phyloP scores from a whole-genome alignment of 345 rosid species.

The Psidium friedrichsthalianum region DNA sequence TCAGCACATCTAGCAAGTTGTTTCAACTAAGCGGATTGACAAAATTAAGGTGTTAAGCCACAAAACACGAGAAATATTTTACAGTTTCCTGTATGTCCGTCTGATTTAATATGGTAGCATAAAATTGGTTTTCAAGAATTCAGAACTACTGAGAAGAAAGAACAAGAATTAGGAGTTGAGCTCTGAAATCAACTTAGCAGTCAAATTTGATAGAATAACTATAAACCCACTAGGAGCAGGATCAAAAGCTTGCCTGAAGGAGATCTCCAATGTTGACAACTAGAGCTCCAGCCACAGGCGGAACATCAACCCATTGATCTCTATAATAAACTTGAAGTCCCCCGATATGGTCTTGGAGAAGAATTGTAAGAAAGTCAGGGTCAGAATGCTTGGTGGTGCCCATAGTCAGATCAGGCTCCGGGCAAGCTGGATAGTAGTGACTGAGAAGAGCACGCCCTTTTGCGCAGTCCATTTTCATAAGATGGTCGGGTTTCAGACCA shows the following conservation, averaged over 20 bases:
- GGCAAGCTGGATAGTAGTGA: constrained; percentile 58
- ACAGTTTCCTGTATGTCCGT: background rate
- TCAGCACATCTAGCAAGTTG: background rate
- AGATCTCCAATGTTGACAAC: constrained; percentile 52
- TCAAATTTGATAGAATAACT: background rate
- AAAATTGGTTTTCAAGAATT: background rate
- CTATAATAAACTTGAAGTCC: constrained; percentile 43
- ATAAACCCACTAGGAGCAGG: background rate
- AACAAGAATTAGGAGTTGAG: background rate
- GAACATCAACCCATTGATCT: constrained; percentile 45
- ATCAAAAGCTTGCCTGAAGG: constrained; percentile 29
- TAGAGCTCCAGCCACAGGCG: constrained; percentile 35
- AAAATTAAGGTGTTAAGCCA: background rate
- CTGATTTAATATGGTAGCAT: background rate
- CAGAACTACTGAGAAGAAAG: background rate
- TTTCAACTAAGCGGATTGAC: background rate
- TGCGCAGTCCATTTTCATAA: constrained; percentile 27
- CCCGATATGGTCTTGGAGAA: constrained; percentile 50
- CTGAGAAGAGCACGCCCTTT: constrained; percentile 26
- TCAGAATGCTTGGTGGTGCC: constrained; percentile 42
- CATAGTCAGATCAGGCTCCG: constrained; percentile 45
- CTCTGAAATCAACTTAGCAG: background rate
- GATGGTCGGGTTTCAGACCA: constrained; percentile 29
- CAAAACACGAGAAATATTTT: background rate
- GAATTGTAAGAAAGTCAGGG: constrained; percentile 35